Base-by-base conservation (phyloP, 805 yeast species). In the Jamesozyma piceae region DNA sequence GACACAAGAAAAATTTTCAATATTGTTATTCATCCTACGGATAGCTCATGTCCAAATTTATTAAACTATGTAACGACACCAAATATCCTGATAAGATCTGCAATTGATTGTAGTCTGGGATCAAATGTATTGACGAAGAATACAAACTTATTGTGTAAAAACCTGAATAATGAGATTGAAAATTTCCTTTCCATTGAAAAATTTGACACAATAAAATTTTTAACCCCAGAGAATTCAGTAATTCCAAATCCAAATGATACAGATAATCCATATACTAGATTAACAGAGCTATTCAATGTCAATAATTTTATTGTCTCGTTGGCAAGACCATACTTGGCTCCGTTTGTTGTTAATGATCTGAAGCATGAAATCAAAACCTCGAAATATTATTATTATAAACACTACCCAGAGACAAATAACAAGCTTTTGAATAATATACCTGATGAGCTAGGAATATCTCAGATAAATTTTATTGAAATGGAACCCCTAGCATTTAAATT, bases 271-370 rank as follows among this genome's bases (percentile, higher is more conserved):
- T 90, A 90, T 57, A 83, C 92, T 1, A 69, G 95, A 42, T 71
- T 90, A 38, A 82, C 96, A 0, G 97, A 92, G 60, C 71, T 90
- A 45, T 92, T 90, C 68, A 92, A 92, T 54, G 97, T 92, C 20
- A 92, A 92, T 62, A 94, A 89, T 62, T 90, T 87, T 56, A 72
- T 92, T 26, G 89, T 89, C 1, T 85, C 96, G 18, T 69, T 90
- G 49, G 95, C 97, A 8, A 73, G 97, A 48, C 97, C 97, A 0
- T 92, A 90, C 55, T 67, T 90, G 52, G 95, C 96, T 0, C 97
- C 97, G 1, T 67, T 90, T 43, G 74, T 92, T 35, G 78, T 84
- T 30, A 82, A 84, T 49, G 96, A 87, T 56, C 71, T 86, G 54
- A 82, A 81, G 55, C 92, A 87, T 57, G 75, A 74, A 47, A 74